These are phyloP conservation scores for Vicia faba DNA, from an alignment of 306 rosid species.

Conservation along the genomic window DNA sequence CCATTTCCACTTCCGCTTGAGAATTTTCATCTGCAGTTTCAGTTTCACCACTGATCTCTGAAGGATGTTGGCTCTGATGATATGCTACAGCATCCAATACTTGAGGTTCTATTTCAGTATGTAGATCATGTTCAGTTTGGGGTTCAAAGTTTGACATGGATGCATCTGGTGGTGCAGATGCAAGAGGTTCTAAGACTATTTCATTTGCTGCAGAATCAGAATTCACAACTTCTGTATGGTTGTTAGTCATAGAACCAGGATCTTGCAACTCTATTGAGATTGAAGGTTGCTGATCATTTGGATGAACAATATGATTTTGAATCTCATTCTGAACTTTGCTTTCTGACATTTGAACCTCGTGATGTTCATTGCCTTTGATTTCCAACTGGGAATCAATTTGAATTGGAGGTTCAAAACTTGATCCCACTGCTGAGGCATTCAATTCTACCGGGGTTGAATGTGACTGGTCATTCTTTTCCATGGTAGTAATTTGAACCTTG, in stretches of 20 bases:
- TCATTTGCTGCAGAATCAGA: not conserved
- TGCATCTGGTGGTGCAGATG: not conserved
- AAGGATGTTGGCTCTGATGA: slow-evolving; percentile 8
- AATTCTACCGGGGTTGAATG: not conserved
- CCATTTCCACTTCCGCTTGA: slow-evolving; percentile 10
- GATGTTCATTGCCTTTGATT: not conserved
- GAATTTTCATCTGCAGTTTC: slow-evolving; percentile 1
- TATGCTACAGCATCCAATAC: not conserved
- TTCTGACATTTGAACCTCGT: slow-evolving; percentile 1
- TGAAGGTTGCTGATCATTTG: slow-evolving; percentile 4
- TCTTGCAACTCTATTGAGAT: slow-evolving; percentile 8
- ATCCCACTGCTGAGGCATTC: slow-evolving; percentile 12
- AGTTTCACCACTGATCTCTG: not conserved
- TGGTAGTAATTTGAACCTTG: not conserved
- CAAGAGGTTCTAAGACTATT: not conserved
- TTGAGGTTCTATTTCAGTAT: not conserved
- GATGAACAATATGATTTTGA: not conserved
- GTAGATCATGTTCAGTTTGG: not conserved
- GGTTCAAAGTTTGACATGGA: slow-evolving; percentile 15
- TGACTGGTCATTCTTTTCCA: not conserved
- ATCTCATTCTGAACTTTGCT: not conserved
- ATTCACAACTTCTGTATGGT: not conserved
- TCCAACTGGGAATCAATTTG: not conserved
- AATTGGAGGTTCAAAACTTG: slow-evolving; percentile 1
- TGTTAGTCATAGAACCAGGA: slow-evolving; percentile 6